Evolutionary conservation across 2,329 filamentous ascomycete species (phyloP), one percentile per base, ranked within the genome.

Genomic region (Emericellopsis atlantica): DNA sequence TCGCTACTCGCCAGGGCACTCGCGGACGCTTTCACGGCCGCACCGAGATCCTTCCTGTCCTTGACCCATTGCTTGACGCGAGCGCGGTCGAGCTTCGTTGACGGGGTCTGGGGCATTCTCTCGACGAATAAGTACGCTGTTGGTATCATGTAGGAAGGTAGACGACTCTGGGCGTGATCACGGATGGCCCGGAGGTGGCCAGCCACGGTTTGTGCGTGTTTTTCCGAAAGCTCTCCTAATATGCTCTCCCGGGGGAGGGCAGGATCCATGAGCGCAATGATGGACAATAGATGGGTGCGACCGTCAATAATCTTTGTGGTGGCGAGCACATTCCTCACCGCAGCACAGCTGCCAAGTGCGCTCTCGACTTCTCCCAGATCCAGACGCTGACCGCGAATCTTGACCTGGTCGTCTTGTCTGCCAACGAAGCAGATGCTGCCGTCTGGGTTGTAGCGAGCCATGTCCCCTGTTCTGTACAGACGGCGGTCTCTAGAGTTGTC

Each of bases 321-420:
- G 15, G 38, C 23, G n/a, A 40, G 10, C 14, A 18, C 31, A 18
- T 32, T 16, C 9, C 14, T 10, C 12, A 40, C 38, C 14, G 6
- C 24, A 18, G 10, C n/a, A 9, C 18, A 16, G n/a, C 18, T 24
- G 36, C 14, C 36, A 11, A 40, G 38, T 8, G 21, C 15, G 24
- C 31, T 32, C 32, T 49, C 48, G 1, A 50, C 40, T 23, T 43
- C 39, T 10, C 16, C 40, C 4, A 68, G 56, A 53, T 67, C 75
- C 43, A 70, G 57, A 41, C 69, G 51, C 42, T 64, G 73, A 35
- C 75, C 75, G 23, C 64, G 60, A 11, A 76, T 51, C 49, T 76
- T 76, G 35, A 74, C 61, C 50, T 74, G 70, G 1, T 60, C 60
- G 47, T 75, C 71, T 45, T 68, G 69, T 29, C 71, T 57, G 37